A percentile compares a stretch with the other conserved stretches of the same genome.
phyloP scores from a whole-genome alignment of 805 yeast species.

The Candida sithepensis region DNA sequence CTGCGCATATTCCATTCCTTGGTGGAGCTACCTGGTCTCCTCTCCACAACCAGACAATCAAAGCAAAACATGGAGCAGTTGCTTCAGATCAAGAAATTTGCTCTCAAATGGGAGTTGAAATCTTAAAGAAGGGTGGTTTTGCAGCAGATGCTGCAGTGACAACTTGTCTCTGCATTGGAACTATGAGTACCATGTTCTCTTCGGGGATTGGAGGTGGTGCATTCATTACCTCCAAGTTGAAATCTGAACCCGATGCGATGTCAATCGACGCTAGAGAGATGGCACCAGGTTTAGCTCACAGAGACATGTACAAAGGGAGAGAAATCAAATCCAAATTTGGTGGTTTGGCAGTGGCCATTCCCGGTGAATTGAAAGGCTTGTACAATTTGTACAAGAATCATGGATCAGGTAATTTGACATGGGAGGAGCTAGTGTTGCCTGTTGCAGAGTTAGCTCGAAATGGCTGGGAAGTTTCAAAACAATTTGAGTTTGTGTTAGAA shows the following conservation, averaged over 20 bases:
- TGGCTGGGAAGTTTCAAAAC: slow-evolving; percentile 59
- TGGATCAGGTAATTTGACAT: slow-evolving; percentile 67
- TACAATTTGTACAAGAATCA: slow-evolving; percentile 54
- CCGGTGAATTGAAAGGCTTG: slow-evolving; percentile 90
- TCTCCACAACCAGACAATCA: slow-evolving; percentile 32
- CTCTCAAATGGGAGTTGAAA: slow-evolving; percentile 57
- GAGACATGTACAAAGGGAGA: slow-evolving; percentile 56
- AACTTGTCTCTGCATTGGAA: slow-evolving; percentile 83
- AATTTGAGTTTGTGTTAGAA: slow-evolving; percentile 41
- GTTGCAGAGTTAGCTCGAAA: slow-evolving; percentile 59
- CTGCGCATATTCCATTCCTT: slow-evolving; percentile 29
- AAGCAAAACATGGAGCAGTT: slow-evolving; percentile 55
- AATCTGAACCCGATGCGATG: slow-evolving; percentile 43
- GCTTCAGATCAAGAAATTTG: slow-evolving; percentile 64
- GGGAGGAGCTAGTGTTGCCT: slow-evolving; percentile 75
- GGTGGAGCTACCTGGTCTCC: slow-evolving; percentile 45
- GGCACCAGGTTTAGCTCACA: slow-evolving; percentile 66
- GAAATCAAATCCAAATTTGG: slow-evolving; percentile 61
- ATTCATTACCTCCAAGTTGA: slow-evolving; percentile 49
- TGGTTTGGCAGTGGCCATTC: slow-evolving; percentile 85
- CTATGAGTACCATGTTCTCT: slow-evolving; percentile 74
- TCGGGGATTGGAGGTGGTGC: slow-evolving; percentile 98
- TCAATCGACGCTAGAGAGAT: slow-evolving; percentile 84
- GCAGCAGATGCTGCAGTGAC: slow-evolving; percentile 96
- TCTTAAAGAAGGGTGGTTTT: slow-evolving; percentile 57